Conservation (phyloP, 768 basidiomycete genomes). For the Leucocoprinus birnbaumii region DNA sequence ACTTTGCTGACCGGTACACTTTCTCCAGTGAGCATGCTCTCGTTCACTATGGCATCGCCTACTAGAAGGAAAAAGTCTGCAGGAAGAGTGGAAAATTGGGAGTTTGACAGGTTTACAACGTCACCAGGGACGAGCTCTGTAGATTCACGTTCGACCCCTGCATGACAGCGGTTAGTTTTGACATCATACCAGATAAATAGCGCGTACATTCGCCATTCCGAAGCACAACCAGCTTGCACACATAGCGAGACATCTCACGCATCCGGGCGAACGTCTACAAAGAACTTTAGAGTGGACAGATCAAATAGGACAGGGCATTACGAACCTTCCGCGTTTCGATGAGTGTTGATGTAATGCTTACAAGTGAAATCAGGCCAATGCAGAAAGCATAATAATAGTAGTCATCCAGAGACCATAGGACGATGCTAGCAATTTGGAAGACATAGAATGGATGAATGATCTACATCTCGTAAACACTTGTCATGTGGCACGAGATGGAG, state of each 20-base stretch:
- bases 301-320: conserved; percentile 14
- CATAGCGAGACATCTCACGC: conserved; percentile 93
- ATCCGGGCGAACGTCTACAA: conserved; percentile 84
- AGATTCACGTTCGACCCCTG: conserved; percentile 76
- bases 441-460: conserved; percentile 98
- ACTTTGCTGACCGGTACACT: conserved; percentile 95
- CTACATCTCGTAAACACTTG: conserved; percentile 26
- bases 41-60: conserved; percentile 97
- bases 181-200: background rate
- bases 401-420: conserved; percentile 92
- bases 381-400: conserved; percentile 98
- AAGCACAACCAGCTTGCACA: conserved; percentile 71
- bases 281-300: background rate
- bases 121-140: conserved; percentile 87
- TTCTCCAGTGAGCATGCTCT: conserved; percentile 99
- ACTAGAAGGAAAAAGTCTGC: conserved; percentile 91
- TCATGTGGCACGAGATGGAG: background rate
- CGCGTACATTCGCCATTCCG: conserved; percentile 70
- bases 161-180: background rate
- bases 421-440: conserved; percentile 94
- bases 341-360: conserved; percentile 82
- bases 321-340: conserved; percentile 88
- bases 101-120: conserved; percentile 82
- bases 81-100: conserved; percentile 72
- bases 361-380: conserved; percentile 85